Evolutionary conservation across 2,329 filamentous ascomycete species (phyloP).

Genomic region (Talaromyces funiculosus): DNA sequence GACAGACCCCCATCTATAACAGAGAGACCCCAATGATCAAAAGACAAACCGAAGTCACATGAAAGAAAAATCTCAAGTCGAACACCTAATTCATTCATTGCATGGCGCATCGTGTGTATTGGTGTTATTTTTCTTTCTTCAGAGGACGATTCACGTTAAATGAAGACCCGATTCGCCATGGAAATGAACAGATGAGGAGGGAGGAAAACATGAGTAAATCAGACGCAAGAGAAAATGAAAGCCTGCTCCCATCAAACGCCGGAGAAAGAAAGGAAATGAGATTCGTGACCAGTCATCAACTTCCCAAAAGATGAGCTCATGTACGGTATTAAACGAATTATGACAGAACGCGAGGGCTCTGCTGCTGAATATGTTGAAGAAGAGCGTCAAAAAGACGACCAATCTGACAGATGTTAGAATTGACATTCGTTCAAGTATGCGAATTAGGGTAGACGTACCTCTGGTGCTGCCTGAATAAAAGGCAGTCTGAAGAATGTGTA

Average conservation of each 20-base stretch:
- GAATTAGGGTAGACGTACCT: slow-evolving; percentile 51
- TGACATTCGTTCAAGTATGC: too few relatives aligned
- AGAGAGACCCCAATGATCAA: slow-evolving; percentile 1
- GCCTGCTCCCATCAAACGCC: slow-evolving; percentile 12
- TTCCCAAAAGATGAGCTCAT: slow-evolving; percentile 4
- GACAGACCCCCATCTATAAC: neutral
- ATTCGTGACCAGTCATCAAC: slow-evolving; percentile 15
- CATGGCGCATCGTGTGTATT: slow-evolving; percentile 7
- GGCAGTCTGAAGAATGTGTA: slow-evolving; percentile 90
- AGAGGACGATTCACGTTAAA: slow-evolving; percentile 6
- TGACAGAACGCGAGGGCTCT: slow-evolving; percentile 41
- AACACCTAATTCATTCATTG: slow-evolving; percentile 4
- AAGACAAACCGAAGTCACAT: slow-evolving; percentile 10
- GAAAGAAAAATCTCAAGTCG: slow-evolving; percentile 5
- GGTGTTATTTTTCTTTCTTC: slow-evolving; percentile 1
- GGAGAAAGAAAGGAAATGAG: slow-evolving; percentile 7
- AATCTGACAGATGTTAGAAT: slow-evolving; percentile 28
- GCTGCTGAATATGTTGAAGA: slow-evolving; percentile 42
- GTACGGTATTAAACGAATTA: slow-evolving; percentile 14
- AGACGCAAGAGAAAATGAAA: slow-evolving; percentile 2
- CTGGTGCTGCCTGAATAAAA: slow-evolving; percentile 83
- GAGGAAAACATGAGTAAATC: neutral
- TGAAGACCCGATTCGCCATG: slow-evolving; percentile 5
- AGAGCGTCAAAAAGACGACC: slow-evolving; percentile 42
- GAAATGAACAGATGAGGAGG: neutral